Percentiles rank a stretch among this genome's conserved stretches.
These are phyloP conservation scores for Wickerhamomyces bisporus DNA, from an alignment of 805 yeast genomes.

Conservation along the genomic window DNA sequence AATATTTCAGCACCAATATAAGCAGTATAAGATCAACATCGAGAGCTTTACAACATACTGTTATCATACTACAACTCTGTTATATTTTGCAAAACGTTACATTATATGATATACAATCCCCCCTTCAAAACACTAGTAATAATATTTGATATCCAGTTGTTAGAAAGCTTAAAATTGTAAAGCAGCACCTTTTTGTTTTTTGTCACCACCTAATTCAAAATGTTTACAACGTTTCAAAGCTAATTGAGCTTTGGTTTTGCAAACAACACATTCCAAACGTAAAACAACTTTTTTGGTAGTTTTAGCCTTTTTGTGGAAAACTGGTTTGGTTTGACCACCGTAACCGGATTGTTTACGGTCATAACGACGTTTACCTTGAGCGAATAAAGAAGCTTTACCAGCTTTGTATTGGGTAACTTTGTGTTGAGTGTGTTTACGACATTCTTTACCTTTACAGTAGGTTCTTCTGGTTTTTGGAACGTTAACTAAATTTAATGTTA, in stretches of 20 bases:
- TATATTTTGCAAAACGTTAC: constrained; percentile 17
- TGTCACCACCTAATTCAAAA: constrained; percentile 99
- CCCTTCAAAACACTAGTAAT: constrained; percentile 18
- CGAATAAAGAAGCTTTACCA: constrained; percentile 98
- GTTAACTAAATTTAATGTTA: constrained; percentile 69
- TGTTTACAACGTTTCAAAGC: constrained; percentile 99
- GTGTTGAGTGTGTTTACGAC: constrained; percentile 99
- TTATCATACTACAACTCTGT: too few species aligned
- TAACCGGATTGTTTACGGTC: constrained; percentile 99
- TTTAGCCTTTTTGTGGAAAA: constrained; percentile 99
- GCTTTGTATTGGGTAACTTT: constrained; percentile 99
- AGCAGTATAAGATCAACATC: too few species aligned
- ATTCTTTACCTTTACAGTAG: constrained; percentile 98
- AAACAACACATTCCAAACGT: constrained; percentile 96
- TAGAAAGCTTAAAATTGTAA: constrained; percentile 80
- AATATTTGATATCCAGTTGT: constrained; percentile 6
- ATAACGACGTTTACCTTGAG: constrained; percentile 99
- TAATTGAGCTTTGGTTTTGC: constrained; percentile 98
- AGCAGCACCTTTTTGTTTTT: constrained; percentile 99
- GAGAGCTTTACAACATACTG: too few species aligned
- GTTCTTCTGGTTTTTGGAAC: constrained; percentile 99
- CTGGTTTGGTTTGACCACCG: constrained; percentile 99
- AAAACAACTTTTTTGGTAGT: constrained; percentile 99
- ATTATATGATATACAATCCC: constrained; percentile 24
- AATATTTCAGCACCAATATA: too few species aligned